phyloP scores from a whole-genome alignment of 2,329 filamentous ascomycete species.

The Parastagonospora nodorum region DNA sequence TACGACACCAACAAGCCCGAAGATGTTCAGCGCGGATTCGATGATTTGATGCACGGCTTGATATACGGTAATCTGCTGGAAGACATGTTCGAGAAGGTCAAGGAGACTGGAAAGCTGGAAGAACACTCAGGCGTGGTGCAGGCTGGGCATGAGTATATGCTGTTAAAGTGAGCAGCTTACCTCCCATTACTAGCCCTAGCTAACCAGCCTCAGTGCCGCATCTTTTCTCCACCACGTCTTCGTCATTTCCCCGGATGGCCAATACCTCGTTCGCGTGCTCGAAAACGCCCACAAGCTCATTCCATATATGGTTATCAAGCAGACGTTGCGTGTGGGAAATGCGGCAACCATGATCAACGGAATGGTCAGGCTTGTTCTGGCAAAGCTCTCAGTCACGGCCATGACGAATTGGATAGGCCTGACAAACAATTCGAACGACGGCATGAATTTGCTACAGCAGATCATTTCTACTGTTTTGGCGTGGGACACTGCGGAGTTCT shows the following conservation, averaged over 20 bases:
- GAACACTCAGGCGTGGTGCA: slow-evolving; percentile 66
- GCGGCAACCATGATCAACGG: slow-evolving; percentile 81
- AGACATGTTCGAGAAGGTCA: slow-evolving; percentile 65
- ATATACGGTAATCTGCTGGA: slow-evolving; percentile 73
- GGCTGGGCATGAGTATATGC: slow-evolving; percentile 68
- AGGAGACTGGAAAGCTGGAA: slow-evolving; percentile 66
- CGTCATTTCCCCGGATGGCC: slow-evolving; percentile 74
- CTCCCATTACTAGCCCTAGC: neutral
- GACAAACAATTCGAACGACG: slow-evolving; percentile 72
- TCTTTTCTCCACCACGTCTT: slow-evolving; percentile 76
- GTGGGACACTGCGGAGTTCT: slow-evolving; percentile 75
- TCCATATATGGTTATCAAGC: slow-evolving; percentile 72
- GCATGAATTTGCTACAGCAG: slow-evolving; percentile 79
- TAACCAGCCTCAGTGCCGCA: slow-evolving; percentile 60
- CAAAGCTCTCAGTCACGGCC: slow-evolving; percentile 76
- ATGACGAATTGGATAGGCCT: slow-evolving; percentile 81
- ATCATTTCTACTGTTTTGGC: slow-evolving; percentile 75
- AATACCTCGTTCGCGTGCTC: slow-evolving; percentile 72
- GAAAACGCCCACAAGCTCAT: slow-evolving; percentile 72
- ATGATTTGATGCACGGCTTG: slow-evolving; percentile 67
- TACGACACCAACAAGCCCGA: slow-evolving; percentile 66
- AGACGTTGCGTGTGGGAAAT: slow-evolving; percentile 77
- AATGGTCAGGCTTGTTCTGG: slow-evolving; percentile 72
- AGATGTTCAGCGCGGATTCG: slow-evolving; percentile 68
- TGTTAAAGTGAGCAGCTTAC: slow-evolving; percentile 66